Evolutionary conservation across 208 protist genomes (phyloP), one percentile per base, ranked within the genome.

Genomic region (Leishmania amazonensis): DNA sequence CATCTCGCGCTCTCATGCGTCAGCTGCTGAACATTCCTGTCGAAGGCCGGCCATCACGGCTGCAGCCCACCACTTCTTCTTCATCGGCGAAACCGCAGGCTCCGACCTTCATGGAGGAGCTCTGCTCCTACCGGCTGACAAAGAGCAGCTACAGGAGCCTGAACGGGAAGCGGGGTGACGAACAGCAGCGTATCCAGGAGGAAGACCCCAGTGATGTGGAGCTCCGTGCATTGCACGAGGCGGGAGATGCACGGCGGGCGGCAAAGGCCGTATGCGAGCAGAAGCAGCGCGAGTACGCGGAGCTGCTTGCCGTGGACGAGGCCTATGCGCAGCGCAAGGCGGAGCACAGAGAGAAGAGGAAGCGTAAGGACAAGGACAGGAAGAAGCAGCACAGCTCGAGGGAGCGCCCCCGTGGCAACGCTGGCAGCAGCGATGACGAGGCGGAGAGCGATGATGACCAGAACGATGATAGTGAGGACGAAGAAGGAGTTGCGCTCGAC

Each of bases 81-180:
- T 45, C 49, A 8, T 67, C 62, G 13, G 85, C 79, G 21, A 90
- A 91, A 62, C 64, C 78, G 15, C 67, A 74, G 70, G 75, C 90
- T 9, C 86, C 90, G 2, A 96, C 93, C 0, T 92, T 93, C 57
- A 96, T 96, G 93, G 91, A 94, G 83, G 90, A 96, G 78, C 71
- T 96, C 13, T 96, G 93, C 76, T 96, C 93, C 7, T 92, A 96
- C 72, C 83, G 93, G 1, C 85, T 96, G 38, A 89, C 88, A 42
- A 92, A 93, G 80, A 89, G 89, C 21, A 81, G 89, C 38, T 90
- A 80, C 60, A 78, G 49, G 13, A 57, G 54, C 40, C 47, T 72
- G 21, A 13, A n/a, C 21, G 58, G 62, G 51, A 64, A n/a, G 31
- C 42, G 47, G 1, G 62, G 78, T 7, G 77, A 67, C 45, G 40